These are phyloP conservation scores for Cymodocea nodosa DNA, from an alignment of 116 monocot genomes.

Conservation along the genomic window DNA sequence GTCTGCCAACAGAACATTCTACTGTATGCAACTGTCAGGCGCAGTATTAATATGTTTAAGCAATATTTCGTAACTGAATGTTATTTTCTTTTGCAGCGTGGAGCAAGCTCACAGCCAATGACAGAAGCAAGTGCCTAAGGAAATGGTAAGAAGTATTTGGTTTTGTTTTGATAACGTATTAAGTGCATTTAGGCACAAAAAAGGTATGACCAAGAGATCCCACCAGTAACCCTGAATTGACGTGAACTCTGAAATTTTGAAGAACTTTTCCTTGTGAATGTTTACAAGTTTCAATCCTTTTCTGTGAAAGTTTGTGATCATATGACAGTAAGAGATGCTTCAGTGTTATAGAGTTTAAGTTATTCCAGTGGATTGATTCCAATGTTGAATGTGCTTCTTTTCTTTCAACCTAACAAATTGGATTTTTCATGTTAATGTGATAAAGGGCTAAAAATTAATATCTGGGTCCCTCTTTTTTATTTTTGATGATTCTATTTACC, in stretches of 20 bases:
- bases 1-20: conserved; percentile 52
- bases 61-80: not conserved
- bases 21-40: conserved; percentile 31
- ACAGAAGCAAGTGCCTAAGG: conserved; percentile 84
- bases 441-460: too few relatives aligned
- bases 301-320: not conserved
- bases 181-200: not conserved
- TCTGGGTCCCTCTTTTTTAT: too few relatives aligned
- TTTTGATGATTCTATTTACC: too few relatives aligned
- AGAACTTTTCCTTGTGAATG: not conserved
- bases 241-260: not conserved
- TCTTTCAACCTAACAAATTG: too few relatives aligned
- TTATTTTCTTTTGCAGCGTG: conserved; percentile 55
- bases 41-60: not conserved
- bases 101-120: conserved; percentile 78
- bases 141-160: conserved; percentile 48
- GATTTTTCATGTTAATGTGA: too few relatives aligned
- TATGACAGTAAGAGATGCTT: too few relatives aligned
- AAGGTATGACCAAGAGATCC: not conserved
- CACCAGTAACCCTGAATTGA: not conserved
- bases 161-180: not conserved
- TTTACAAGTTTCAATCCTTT: not conserved
- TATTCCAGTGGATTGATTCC: too few relatives aligned
- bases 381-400: too few relatives aligned
- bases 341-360: too few relatives aligned